Evolutionary conservation across 1,284 basidiomycete species (phyloP).

Genomic region (Wolfiporia cocos): DNA sequence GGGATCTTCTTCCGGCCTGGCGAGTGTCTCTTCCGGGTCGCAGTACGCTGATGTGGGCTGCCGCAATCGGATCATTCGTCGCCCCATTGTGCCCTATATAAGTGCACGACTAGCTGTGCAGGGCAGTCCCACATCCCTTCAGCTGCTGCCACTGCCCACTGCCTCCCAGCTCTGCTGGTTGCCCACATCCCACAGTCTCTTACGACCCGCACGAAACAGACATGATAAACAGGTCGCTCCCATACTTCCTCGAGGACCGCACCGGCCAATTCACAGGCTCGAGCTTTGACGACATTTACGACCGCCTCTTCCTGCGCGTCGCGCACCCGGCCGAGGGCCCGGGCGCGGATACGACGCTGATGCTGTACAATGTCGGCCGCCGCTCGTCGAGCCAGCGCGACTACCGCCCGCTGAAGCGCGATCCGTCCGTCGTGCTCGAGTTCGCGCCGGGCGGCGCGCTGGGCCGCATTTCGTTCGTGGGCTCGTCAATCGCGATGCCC

Average conservation of each 20-base stretch:
- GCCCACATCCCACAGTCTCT: too few species aligned
- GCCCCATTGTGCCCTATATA: not conserved
- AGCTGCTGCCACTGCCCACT: not conserved
- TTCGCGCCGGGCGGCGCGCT: constrained; percentile 48
- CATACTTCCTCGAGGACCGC: constrained; percentile 63
- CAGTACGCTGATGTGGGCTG: not conserved
- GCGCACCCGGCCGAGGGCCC: constrained; percentile 26
- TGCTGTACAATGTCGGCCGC: constrained; percentile 56
- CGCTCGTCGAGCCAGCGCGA: constrained; percentile 54
- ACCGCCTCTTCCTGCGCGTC: constrained; percentile 62
- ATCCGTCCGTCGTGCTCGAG: constrained; percentile 50
- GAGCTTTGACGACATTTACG: constrained; percentile 71
- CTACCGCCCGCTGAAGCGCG: constrained; percentile 40
- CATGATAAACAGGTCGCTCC: constrained; percentile 32
- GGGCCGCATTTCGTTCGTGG: constrained; percentile 49
- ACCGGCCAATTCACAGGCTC: constrained; percentile 48
- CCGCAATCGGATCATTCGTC: not conserved
- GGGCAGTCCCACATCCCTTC: not conserved
- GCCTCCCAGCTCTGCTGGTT: too few species aligned
- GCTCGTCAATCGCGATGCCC: constrained; percentile 35
- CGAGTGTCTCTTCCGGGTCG: too few species aligned
- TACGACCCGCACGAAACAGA: too few species aligned
- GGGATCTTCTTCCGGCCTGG: too few species aligned
- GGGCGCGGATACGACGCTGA: constrained; percentile 13
- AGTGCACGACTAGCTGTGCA: too few species aligned